Percentiles rank a stretch among this genome's conserved stretches.
Evolutionary conservation across 2,329 filamentous ascomycete species (phyloP).

Genomic region (Gyromitra esculenta): DNA sequence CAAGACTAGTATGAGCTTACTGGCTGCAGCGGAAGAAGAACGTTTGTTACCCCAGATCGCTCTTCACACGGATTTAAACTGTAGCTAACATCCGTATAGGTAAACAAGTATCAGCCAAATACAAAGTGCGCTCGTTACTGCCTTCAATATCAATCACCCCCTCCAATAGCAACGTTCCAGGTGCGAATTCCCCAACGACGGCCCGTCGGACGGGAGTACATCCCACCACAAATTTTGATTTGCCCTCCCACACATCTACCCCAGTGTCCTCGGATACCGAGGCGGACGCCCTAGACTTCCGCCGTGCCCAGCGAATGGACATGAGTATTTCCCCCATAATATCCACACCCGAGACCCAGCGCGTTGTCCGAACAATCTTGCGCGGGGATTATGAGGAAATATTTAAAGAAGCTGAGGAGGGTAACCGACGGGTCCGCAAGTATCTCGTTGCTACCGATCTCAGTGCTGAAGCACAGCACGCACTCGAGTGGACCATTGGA

Average conservation of each 20-base stretch:
- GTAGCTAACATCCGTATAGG: conserved; percentile 47
- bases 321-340: conserved; percentile 83
- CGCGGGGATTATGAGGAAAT: conserved; percentile 84
- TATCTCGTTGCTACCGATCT: conserved; percentile 96
- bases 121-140: conserved; percentile 56
- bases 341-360: conserved; percentile 77
- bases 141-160: conserved; percentile 55
- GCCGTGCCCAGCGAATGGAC: conserved; percentile 83
- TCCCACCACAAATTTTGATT: conserved; percentile 84
- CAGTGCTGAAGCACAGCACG: conserved; percentile 92
- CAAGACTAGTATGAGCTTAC: conserved; percentile 68
- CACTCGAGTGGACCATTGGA: conserved; percentile 96
- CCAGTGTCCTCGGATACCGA: conserved; percentile 86
- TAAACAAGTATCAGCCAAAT: conserved; percentile 56
- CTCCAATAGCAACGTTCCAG: conserved; percentile 38
- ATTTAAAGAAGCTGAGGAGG: conserved; percentile 79
- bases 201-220: conserved; percentile 72
- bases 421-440: conserved; percentile 80
- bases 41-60: conserved; percentile 66
- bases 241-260: conserved; percentile 67
- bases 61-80: conserved; percentile 12
- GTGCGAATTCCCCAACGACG: conserved; percentile 58
- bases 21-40: conserved; percentile 81
- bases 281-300: conserved; percentile 83
- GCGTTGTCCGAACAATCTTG: conserved; percentile 88